Base-by-base conservation (phyloP, 768 basidiomycete genomes). In the Leccinum imitatum region DNA sequence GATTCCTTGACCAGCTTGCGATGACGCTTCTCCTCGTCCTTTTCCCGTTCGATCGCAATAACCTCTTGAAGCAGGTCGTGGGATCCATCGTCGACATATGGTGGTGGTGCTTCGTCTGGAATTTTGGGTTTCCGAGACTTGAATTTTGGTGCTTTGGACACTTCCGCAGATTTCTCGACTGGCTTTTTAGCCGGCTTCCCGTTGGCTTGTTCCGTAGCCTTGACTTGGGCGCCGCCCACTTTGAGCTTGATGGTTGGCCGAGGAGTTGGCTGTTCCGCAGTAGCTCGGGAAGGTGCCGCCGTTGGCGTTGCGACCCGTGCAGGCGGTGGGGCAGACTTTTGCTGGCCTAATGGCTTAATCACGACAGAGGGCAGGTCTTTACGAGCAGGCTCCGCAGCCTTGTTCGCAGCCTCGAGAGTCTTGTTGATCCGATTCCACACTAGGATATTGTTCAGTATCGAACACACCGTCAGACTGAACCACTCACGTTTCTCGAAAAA, bases 401-500 rank as follows among this genome's bases (percentile, higher is more conserved):
- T 82, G 67, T 84, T 82, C 39, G 77, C 83, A 52, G 82, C 85
- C 72, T 90, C 88, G 15, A 93, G 77, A 1, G 91, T 93, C 76
- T 92, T 90, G 73, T 87, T 89, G 71, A 91, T 90, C 53, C 91
- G 86, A 13, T 82, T 78, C 96, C 96, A 98, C 74, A 89, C 94
- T 96, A 61, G 47, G 2, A 25, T 27, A n/a, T 51, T 33, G 9
- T n/a, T 71, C 25, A 63, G 50, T 15, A 35, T 50, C 50, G 63
- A 48, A 25, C 60, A 48, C 14, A 13, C n/a, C 31, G 39, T 21
- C 50, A 50, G 51, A 51, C 19, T 53, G 31, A 52, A 59, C 33
- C 6, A 80, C 90, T 58, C 68, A 95, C 94, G 81, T 76, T 90
- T 92, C 64, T 96, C 90, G 65, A 98, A 96, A 68, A 89, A 87